phyloP scores from a whole-genome alignment of 73 alveolate genomes.

The Blepharisma stoltei region DNA sequence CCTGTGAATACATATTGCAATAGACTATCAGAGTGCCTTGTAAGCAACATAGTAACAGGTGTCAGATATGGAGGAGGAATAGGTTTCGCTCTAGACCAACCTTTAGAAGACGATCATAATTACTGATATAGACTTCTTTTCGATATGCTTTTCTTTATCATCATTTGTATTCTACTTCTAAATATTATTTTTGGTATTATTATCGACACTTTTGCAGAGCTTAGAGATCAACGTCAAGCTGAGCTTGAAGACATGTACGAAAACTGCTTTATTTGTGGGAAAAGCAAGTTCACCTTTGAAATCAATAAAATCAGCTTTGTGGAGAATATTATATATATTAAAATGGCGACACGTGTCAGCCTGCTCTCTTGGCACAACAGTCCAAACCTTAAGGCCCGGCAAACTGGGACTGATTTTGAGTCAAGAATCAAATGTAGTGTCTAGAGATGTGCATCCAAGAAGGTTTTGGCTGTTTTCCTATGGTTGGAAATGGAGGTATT shows the following conservation, averaged over 20 bases:
- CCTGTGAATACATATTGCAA: constrained; percentile 56
- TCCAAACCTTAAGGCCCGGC: too few relatives aligned
- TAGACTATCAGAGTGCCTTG: constrained; percentile 63
- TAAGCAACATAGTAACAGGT: constrained; percentile 62
- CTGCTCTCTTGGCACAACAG: too few relatives aligned
- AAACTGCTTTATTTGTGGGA: constrained; percentile 75
- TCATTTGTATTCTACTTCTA: constrained; percentile 64
- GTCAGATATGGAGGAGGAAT: constrained; percentile 87
- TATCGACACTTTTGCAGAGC: constrained; percentile 81
- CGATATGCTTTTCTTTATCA: constrained; percentile 56
- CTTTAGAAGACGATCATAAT: constrained; percentile 31
- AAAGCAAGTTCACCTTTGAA: constrained; percentile 52
- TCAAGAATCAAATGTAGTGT: too few relatives aligned
- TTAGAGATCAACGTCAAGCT: constrained; percentile 72
- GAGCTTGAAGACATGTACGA: constrained; percentile 66
- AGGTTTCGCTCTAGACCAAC: constrained; percentile 49
- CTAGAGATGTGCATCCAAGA: too few relatives aligned
- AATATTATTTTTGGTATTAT: constrained; percentile 84
- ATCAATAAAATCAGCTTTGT: constrained; percentile 75
- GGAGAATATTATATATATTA: constrained; percentile 60
- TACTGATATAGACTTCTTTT: constrained; percentile 48
- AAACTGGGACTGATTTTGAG: too few relatives aligned
- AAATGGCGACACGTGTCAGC: too few relatives aligned
- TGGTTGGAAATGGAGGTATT: too few relatives aligned
- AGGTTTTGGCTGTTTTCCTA: too few relatives aligned